Base-by-base conservation (phyloP, 148 eudicot genomes). In the Rheum nobile region DNA sequence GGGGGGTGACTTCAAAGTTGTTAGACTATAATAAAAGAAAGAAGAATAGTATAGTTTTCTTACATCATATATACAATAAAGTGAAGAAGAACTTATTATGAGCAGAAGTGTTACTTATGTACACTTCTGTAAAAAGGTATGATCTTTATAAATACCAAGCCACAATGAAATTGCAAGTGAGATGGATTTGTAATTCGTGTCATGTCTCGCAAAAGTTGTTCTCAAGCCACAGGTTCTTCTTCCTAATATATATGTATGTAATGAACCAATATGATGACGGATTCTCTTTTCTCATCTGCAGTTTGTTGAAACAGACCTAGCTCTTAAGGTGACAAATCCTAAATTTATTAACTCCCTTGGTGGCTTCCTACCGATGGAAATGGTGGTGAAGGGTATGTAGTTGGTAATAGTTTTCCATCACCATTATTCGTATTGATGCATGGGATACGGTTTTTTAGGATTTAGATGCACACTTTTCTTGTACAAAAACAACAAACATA, bases 321-420 rank as follows among this genome's bases (percentile, higher is more conserved):
- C 80, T n/a, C n/a, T n/a, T 24, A 76, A 76, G 80, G 75, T 83
- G 71, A 83, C 84, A 72, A 82, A 76, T 75, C 47, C 82, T 71
- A 83, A 80, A 59, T 3, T 79, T 68, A 12, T 91, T 47, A 75
- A 55, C 38, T 59, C 57, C 77, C 1, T 78, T 7, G 98, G 93
- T n/a, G 98, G 96, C 46, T 91, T 76, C 79, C 12, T 94, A 77
- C 78, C 92, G 21, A 91, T 91, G 91, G 91, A 91, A 75, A 78
- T 79, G 84, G 87, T 88, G 73, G 78, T 92, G 31, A 82, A 86
- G 82, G 97, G 97, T 92, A 84, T 67, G 41, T 50, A 8, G 32
- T 63, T 38, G 39, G 50, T 24, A 34, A 16, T 67, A 67, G 26
- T 42, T 14, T 43, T 67, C 43, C 71, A 34, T 67, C 43, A 34